phyloP scores from a whole-genome alignment of 768 basidiomycete species.

The Leucogyrophana mollusca region DNA sequence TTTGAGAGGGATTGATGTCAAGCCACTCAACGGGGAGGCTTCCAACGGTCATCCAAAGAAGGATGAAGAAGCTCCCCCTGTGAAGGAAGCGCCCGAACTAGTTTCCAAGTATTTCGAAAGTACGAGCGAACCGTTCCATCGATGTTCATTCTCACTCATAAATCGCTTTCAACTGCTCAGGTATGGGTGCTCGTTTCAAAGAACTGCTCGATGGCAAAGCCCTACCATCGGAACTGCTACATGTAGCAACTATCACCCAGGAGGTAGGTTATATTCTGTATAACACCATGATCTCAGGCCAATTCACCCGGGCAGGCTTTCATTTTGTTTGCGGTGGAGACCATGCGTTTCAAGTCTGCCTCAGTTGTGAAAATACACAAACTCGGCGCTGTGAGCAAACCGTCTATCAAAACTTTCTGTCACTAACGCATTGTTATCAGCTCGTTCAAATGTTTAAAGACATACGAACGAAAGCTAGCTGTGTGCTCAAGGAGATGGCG shows the following conservation, averaged over 20 bases:
- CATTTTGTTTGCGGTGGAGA: slow-evolving; percentile 67
- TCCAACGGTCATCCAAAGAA: slow-evolving; percentile 57
- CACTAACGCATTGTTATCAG: slow-evolving; percentile 33
- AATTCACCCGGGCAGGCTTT: slow-evolving; percentile 50
- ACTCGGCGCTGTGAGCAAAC: slow-evolving; percentile 58
- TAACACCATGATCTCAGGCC: slow-evolving; percentile 5
- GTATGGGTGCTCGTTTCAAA: slow-evolving; percentile 52
- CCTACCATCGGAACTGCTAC: slow-evolving; percentile 59
- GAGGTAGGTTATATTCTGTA: slow-evolving; percentile 45
- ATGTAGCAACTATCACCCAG: slow-evolving; percentile 70
- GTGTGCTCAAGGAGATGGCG: slow-evolving; percentile 59
- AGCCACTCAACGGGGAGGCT: slow-evolving; percentile 28
- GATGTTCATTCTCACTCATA: no score
- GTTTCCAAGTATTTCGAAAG: slow-evolving; percentile 64
- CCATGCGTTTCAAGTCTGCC: slow-evolving; percentile 68
- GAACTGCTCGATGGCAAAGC: slow-evolving; percentile 35
- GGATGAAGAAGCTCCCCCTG: slow-evolving; percentile 67
- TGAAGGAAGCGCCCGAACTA: slow-evolving; percentile 57
- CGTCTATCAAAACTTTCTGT: background rate
- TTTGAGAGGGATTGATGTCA: slow-evolving; percentile 58
- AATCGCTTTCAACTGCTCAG: slow-evolving; percentile 30
- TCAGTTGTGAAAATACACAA: slow-evolving; percentile 73
- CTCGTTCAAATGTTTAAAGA: slow-evolving; percentile 66
- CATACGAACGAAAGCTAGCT: slow-evolving; percentile 52
- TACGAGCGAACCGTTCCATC: slow-evolving; percentile 22